These are phyloP conservation scores for Suillus spraguei DNA, from an alignment of 768 basidiomycete species.

Conservation along the genomic window DNA sequence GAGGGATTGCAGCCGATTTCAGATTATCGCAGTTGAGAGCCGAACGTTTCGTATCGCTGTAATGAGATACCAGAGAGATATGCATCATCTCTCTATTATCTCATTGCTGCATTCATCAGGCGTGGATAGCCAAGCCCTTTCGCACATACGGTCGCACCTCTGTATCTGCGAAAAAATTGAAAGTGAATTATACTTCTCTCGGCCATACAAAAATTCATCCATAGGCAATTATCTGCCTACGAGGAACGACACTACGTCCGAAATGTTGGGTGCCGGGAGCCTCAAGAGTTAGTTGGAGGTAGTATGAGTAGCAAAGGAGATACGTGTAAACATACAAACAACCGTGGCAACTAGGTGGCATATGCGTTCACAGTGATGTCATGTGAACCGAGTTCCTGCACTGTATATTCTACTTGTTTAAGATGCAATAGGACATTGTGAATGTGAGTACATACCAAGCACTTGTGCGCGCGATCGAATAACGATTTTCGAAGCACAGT, in stretches of 20 bases:
- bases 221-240: slow-evolving; percentile 20
- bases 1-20: background rate
- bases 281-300: background rate
- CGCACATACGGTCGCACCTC: background rate
- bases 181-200: background rate
- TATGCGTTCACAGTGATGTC: slow-evolving; percentile 23
- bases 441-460: background rate
- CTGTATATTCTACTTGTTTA: slow-evolving; percentile 11
- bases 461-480: slow-evolving; percentile 1
- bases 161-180: background rate
- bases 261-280: too few species aligned
- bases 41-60: background rate
- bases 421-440: background rate
- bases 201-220: background rate
- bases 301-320: background rate
- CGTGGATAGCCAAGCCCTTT: background rate
- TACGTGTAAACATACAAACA: slow-evolving; percentile 14
- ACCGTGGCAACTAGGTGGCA: slow-evolving; percentile 21
- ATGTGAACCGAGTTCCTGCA: slow-evolving; percentile 21
- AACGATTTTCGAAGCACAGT: slow-evolving; percentile 1
- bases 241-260: slow-evolving; percentile 34
- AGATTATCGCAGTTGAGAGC: background rate
- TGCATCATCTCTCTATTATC: background rate
- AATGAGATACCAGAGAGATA: background rate
- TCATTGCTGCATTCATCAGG: background rate